Percentiles rank a stretch among this genome's conserved stretches.
These are phyloP conservation scores for Candida glucosophila DNA, from an alignment of 1,139 yeast genomes.

Conservation along the genomic window DNA sequence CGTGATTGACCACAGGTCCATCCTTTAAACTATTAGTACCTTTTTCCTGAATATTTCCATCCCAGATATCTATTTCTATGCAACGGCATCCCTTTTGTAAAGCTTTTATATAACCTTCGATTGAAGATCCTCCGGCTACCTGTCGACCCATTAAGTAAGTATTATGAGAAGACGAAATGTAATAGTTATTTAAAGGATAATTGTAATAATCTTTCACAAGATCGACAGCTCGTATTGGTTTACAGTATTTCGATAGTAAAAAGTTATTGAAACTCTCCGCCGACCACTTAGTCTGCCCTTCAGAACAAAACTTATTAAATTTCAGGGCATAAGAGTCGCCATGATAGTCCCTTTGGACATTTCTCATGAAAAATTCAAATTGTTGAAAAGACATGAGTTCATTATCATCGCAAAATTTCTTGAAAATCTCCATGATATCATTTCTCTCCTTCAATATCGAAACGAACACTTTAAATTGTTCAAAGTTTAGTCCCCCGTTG, in stretches of 20 bases:
- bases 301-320: conserved; percentile 37
- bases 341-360: conserved; percentile 44
- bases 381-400: conserved; percentile 33
- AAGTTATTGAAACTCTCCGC: conserved; percentile 45
- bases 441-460: conserved; percentile 29
- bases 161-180: conserved; percentile 88
- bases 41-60: conserved; percentile 37
- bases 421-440: conserved; percentile 25
- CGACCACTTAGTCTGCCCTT: conserved; percentile 23
- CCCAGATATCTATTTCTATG: conserved; percentile 93
- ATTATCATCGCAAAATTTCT: conserved; percentile 14
- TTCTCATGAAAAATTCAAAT: conserved; percentile 39
- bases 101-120: conserved; percentile 86
- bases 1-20: conserved; percentile 94
- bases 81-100: conserved; percentile 90
- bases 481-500: conserved; percentile 42
- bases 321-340: conserved; percentile 20
- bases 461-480: conserved; percentile 69
- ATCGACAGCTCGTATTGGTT: conserved; percentile 15
- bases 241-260: conserved; percentile 39
- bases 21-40: conserved; percentile 33
- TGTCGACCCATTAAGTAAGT: conserved; percentile 87
- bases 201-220: conserved; percentile 37
- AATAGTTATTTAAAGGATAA: conserved; percentile 77
- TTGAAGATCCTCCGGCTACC: conserved; percentile 82